Evolutionary conservation across 2,329 filamentous ascomycete species (phyloP).

Genomic region (Escovopsis sp.): DNA sequence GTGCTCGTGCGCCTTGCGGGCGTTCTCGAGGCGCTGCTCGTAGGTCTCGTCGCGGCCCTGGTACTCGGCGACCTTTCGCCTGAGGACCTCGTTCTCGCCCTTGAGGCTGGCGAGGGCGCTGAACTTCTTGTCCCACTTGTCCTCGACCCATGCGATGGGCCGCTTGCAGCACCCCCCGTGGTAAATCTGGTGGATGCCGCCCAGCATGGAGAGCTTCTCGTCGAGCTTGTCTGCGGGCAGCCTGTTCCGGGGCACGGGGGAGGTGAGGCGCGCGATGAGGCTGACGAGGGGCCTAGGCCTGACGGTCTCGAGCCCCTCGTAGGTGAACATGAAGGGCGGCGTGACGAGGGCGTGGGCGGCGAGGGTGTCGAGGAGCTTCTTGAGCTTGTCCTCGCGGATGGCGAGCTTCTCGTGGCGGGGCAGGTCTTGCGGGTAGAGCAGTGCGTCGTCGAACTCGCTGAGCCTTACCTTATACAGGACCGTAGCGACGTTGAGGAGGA

Average conservation of each 20-base stretch:
- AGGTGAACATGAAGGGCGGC: constrained; percentile 23
- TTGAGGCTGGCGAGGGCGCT: constrained; percentile 14
- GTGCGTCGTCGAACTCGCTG: constrained; percentile 23
- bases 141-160: constrained; percentile 20
- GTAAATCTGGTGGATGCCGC: constrained; percentile 33
- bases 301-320: constrained; percentile 23
- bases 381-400: constrained; percentile 20
- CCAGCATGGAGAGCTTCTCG: constrained; percentile 27
- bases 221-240: constrained; percentile 23
- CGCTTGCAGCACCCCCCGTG: constrained; percentile 31
- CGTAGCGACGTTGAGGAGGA: constrained; percentile 30
- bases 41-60: constrained; percentile 26
- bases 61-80: constrained; percentile 20
- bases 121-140: constrained; percentile 23
- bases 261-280: constrained; percentile 23
- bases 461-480: constrained; percentile 26
- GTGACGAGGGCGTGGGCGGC: constrained; percentile 19
- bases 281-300: constrained; percentile 25
- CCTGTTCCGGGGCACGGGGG: constrained; percentile 17
- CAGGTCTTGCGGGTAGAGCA: constrained; percentile 16
- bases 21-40: constrained; percentile 22
- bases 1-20: constrained; percentile 20
- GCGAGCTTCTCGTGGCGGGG: constrained; percentile 19
- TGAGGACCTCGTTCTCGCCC: constrained; percentile 19
- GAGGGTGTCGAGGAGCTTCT: constrained; percentile 19